Base-by-base conservation (phyloP, 352 stramenopile genomes). In the Globisporangium iwayamae region DNA sequence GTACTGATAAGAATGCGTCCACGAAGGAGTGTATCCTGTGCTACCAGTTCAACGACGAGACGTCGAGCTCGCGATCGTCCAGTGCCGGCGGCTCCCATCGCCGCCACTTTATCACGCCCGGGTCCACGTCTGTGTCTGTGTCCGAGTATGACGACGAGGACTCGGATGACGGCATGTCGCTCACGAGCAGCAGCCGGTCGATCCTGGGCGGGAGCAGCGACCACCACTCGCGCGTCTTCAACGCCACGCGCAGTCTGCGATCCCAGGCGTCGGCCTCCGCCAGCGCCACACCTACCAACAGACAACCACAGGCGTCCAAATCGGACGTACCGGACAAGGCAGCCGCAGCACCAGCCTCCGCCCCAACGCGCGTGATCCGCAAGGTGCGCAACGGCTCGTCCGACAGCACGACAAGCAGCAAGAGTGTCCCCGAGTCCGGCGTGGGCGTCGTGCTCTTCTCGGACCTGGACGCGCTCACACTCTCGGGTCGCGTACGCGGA, bases 11-110 rank as follows among this genome's bases (percentile, higher is more conserved):
- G 52, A 51, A 59, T 20, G 45, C 28, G 50, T 69, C 22, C 66
- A 67, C 59, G 51, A 69, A 65, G 45, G 74, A 90, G 68, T 91
- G 83, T 62, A 75, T 88, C 18, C 64, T 91, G 7, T 91, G 83
- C 67, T 66, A 56, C 34, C 79, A 88, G 53, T 91, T 88, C 70
- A 76, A 74, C 20, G 51, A 69, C 7, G 71, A 80, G 25, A 64
- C 45, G 36, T 65, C 41, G 1, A 28, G 20, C 34, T 69, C 71
- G 22, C 59, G 71, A 51, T 70, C 74, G 53, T 58, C 52, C 18
- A 58, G 52, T 16, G 52, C 9, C 8, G 51, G 51, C 2, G 51
- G 52, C 0, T 7, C 52, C 14, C 51, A 18, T 1, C 32, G 65
- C 4, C 69, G 56, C 2, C 64, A 72, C 45, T 84, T 81, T 28